phyloP scores from a whole-genome alignment of 768 basidiomycete genomes.

The Naganishia vishniacii region DNA sequence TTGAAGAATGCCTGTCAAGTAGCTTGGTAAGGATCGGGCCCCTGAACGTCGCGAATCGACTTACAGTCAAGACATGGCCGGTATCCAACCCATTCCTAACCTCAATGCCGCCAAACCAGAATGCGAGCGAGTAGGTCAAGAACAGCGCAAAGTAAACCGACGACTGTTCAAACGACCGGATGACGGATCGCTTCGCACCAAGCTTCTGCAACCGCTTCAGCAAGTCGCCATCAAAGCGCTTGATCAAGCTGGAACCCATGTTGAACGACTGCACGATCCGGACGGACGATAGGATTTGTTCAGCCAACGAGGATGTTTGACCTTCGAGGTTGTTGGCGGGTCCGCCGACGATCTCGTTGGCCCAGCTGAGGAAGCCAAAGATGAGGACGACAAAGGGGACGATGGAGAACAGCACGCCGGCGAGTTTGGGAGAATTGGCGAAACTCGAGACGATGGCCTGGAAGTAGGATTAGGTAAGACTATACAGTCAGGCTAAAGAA shows the following conservation, averaged over 20 bases:
- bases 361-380: constrained; percentile 31
- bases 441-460: constrained; percentile 54
- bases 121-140: constrained; percentile 34
- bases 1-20: constrained; percentile 30
- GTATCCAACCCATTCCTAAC: constrained; percentile 31
- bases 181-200: constrained; percentile 26
- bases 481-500: not conserved
- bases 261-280: constrained; percentile 89
- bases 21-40: not conserved
- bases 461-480: not conserved
- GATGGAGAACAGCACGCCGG: constrained; percentile 73
- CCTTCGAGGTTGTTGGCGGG: constrained; percentile 29
- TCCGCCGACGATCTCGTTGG: constrained; percentile 29
- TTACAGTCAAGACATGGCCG: constrained; percentile 40
- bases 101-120: constrained; percentile 41
- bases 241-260: constrained; percentile 62
- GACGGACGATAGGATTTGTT: constrained; percentile 85
- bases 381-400: constrained; percentile 70
- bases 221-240: constrained; percentile 58
- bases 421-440: constrained; percentile 67
- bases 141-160: constrained; percentile 34
- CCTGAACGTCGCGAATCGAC: not conserved
- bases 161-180: constrained; percentile 33
- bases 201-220: constrained; percentile 30
- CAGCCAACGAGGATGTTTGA: constrained; percentile 58